Base-by-base conservation (phyloP, 495 filamentous ascomycete genomes). In the Collariella sp. region DNA sequence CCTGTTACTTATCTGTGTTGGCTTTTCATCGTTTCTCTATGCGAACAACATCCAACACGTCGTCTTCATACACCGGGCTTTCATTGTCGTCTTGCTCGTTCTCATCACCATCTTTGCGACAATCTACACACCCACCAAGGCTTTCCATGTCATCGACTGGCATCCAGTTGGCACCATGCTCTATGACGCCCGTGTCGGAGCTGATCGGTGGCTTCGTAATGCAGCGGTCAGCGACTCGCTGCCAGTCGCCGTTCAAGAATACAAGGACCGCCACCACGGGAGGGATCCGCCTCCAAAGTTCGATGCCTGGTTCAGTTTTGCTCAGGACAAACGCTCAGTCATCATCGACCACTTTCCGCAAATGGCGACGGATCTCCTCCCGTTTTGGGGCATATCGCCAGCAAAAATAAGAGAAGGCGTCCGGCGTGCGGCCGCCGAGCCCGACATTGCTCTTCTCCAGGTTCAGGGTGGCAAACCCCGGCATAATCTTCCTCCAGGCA, bases 331-430 rank as follows among this genome's bases (percentile, higher is more conserved):
- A 39, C 76, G 76, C 6, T 86, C 87, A 2, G 68, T 81, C 11
- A 70, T 89, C 11, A 78, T 91, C 55, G 88, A 95, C 56, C 79
- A 86, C 55, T 91, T 85, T 56, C 83, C 87, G 56, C 82, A 83
- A 50, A 88, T 93, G 9, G 75, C 85, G 54, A 70, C 76, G 7
- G 80, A 88, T 52, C 65, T 94, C 3, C 72, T 78, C 2, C 87
- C 87, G 0, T 93, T 90, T 59, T 89, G 86, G 80, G 83, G 79
- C 7, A 57, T 91, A 24, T 57, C 74, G 2, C 86, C 86, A 5
- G 64, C 72, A 2, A 72, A 79, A 24, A 77, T 93, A 23, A 73
- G 85, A 41, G 65, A 72, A 13, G 64, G 61, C 64, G 29, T 66
- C 56, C 31, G 56, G 1, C 65, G 57, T 1, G 62, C 70, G 7